These are phyloP conservation scores for Paramecium biaurelia DNA, from an alignment of 73 alveolate species.

Conservation along the genomic window DNA sequence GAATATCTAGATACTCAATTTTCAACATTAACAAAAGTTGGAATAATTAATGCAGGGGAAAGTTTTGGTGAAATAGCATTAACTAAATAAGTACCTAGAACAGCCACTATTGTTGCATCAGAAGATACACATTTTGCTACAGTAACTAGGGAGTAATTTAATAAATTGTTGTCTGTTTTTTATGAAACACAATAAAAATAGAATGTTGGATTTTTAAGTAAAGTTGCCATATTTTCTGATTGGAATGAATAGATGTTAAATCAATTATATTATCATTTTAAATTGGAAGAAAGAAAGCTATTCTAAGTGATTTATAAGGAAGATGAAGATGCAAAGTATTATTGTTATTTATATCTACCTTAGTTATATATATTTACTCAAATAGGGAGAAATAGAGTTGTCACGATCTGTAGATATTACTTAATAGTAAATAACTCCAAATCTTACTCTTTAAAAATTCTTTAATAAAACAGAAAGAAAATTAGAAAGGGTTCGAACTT, in stretches of 20 bases:
- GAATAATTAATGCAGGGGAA: slow-evolving; percentile 81
- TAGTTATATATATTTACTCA: neutral
- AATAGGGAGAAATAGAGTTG: slow-evolving; percentile 43
- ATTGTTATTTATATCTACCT: neutral
- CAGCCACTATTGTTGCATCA: slow-evolving; percentile 90
- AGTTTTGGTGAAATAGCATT: slow-evolving; percentile 96
- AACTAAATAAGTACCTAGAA: slow-evolving; percentile 81
- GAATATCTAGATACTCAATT: neutral
- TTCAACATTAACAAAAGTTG: slow-evolving; percentile 70
- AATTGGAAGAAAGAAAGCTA: neutral
- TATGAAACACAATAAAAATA: neutral
- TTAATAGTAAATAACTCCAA: neutral
- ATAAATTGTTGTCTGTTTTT: slow-evolving; percentile 63
- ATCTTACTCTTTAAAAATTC: neutral
- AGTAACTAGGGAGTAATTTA: slow-evolving; percentile 76
- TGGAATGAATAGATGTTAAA: slow-evolving; percentile 51
- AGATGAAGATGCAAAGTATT: slow-evolving; percentile 16
- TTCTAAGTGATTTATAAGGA: neutral
- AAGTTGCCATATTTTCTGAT: neutral
- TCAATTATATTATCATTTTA: slow-evolving; percentile 33
- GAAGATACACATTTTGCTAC: slow-evolving; percentile 89
- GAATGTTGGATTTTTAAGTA: neutral
- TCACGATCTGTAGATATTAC: neutral
- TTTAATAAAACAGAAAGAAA: neutral
- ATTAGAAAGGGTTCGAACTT: neutral